Percentiles rank a stretch among this genome's conserved stretches.
Evolutionary conservation across 371 early-diverging fungal species (phyloP).

Genomic region (Actinomucor elegans): DNA sequence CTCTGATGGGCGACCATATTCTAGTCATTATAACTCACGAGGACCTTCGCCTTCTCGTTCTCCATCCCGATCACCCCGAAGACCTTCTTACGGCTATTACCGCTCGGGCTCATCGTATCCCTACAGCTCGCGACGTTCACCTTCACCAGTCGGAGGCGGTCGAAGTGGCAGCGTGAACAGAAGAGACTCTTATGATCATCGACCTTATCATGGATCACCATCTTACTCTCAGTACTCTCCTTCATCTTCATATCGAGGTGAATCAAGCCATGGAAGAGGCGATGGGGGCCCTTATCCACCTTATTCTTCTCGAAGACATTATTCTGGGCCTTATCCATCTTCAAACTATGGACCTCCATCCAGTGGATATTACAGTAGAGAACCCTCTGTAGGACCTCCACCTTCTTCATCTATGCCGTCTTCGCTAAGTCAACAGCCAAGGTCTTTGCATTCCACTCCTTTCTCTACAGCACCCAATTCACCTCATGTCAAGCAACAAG

Average conservation of each 20-base stretch:
- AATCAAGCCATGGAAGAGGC: conserved; percentile 1
- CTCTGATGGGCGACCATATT: conserved; percentile 21
- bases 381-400: conserved; percentile 8
- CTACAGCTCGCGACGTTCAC: conserved; percentile 30
- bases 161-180: conserved; percentile 19
- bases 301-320: conserved; percentile 23
- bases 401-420: not conserved
- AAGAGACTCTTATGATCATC: conserved; percentile 35
- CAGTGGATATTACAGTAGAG: conserved; percentile 11
- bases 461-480: conserved; percentile 23
- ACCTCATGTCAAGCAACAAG: conserved; percentile 3
- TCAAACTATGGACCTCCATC: conserved; percentile 1
- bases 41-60: conserved; percentile 34
- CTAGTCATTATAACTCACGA: conserved; percentile 23
- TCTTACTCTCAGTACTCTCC: conserved; percentile 8
- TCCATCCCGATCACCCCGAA: conserved; percentile 32
- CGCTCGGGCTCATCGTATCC: conserved; percentile 21
- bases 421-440: conserved; percentile 3
- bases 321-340: conserved; percentile 11
- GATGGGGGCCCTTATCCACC: conserved; percentile 14
- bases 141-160: conserved; percentile 8
- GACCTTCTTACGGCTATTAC: conserved; percentile 39
- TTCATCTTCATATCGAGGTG: conserved; percentile 5
- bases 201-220: conserved; percentile 17
- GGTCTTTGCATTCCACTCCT: conserved; percentile 22